Evolutionary conservation across 345 rosid species (phyloP).

Genomic region (Dovyalis caffra): DNA sequence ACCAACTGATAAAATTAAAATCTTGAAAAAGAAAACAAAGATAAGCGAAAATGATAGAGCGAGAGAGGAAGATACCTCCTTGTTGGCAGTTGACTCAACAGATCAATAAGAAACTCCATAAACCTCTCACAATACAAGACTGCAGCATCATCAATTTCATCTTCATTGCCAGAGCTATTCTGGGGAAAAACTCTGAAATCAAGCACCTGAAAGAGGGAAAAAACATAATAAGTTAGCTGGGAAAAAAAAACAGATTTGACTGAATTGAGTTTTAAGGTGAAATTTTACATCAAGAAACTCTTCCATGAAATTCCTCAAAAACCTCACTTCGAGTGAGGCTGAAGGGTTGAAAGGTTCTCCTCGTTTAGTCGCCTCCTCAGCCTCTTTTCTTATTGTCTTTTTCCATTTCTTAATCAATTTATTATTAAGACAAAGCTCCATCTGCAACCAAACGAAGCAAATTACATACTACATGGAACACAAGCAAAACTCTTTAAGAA

Average conservation of each 20-base stretch:
- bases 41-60: background rate
- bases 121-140: constrained; percentile 92
- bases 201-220: constrained; percentile 55
- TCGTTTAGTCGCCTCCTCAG: constrained; percentile 56
- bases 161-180: constrained; percentile 24
- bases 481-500: background rate
- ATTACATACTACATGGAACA: constrained; percentile 8
- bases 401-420: constrained; percentile 89
- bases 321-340: constrained; percentile 61
- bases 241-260: background rate
- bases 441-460: constrained; percentile 45
- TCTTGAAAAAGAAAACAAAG: background rate
- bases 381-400: constrained; percentile 72
- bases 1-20: background rate
- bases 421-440: constrained; percentile 89
- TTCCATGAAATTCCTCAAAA: constrained; percentile 76
- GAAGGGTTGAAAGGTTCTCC: constrained; percentile 64
- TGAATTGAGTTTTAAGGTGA: constrained; percentile 2
- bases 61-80: constrained; percentile 60
- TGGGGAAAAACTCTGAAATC: constrained; percentile 59
- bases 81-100: constrained; percentile 95
- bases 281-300: constrained; percentile 80
- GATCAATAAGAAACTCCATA: constrained; percentile 95
- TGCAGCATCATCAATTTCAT: constrained; percentile 67
- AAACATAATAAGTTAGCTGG: constrained; percentile 6